Evolutionary conservation across 768 basidiomycete species (phyloP).

Genomic region (Dioszegia aurantiaca): DNA sequence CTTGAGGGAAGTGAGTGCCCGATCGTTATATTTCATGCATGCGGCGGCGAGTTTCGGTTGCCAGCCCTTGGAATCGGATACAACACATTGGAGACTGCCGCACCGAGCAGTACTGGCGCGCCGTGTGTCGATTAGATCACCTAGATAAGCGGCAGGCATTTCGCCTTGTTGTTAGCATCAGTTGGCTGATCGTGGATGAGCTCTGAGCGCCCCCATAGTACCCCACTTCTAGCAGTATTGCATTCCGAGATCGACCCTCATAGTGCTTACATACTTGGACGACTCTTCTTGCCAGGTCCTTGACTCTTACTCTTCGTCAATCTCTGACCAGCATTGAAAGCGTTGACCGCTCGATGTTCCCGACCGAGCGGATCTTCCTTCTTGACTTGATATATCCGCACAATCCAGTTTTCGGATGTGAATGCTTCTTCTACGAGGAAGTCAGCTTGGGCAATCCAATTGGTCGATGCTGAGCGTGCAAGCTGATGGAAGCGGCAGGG

Average conservation of each 20-base stretch:
- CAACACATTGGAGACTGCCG: too few relatives aligned
- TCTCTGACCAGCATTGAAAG: conserved; percentile 83
- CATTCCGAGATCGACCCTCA: not conserved
- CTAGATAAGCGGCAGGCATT: too few relatives aligned
- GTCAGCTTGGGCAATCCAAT: not conserved
- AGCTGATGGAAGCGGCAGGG: not conserved
- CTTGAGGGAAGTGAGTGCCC: too few relatives aligned
- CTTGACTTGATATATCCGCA: conserved; percentile 92
- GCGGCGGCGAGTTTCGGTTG: too few relatives aligned
- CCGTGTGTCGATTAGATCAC: too few relatives aligned
- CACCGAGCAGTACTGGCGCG: too few relatives aligned
- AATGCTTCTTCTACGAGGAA: conserved; percentile 78
- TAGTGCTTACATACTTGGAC: conserved; percentile 9
- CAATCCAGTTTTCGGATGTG: conserved; percentile 99
- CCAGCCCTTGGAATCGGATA: too few relatives aligned
- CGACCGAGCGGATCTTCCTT: conserved; percentile 88
- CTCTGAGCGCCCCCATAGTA: too few relatives aligned
- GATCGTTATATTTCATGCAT: too few relatives aligned
- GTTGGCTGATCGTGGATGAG: too few relatives aligned
- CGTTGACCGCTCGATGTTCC: conserved; percentile 80
- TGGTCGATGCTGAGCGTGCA: not conserved
- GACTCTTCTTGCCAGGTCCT: conserved; percentile 12
- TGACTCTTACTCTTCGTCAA: conserved; percentile 50
- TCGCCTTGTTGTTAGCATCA: too few relatives aligned
- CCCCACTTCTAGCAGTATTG: too few relatives aligned